Evolutionary conservation across 306 rosid species (phyloP).

Genomic region (Prinsepia uniflora): DNA sequence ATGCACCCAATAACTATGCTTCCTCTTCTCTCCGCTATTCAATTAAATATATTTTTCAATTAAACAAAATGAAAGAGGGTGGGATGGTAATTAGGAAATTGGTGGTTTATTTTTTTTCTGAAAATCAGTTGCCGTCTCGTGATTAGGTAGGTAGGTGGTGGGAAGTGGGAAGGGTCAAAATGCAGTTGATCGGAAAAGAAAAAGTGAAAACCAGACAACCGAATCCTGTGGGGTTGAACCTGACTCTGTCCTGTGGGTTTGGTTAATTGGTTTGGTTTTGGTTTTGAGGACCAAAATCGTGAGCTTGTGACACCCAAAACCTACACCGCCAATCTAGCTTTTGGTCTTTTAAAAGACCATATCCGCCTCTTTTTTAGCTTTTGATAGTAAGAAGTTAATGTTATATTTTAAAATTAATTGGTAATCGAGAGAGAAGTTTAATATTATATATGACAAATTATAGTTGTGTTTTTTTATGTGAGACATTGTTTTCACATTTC

Average conservation of each 20-base stretch:
- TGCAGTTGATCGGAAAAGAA: neutral
- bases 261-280: neutral
- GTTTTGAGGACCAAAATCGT: neutral
- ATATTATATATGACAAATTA: too few relatives aligned
- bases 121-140: neutral
- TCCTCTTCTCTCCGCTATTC: too few relatives aligned
- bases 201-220: conserved; percentile 8
- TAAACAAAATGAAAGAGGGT: neutral
- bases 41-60: too few relatives aligned
- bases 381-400: too few relatives aligned
- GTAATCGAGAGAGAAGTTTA: too few relatives aligned
- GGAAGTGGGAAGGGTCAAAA: neutral
- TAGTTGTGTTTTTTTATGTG: too few relatives aligned
- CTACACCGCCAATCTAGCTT: conserved; percentile 5
- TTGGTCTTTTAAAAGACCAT: neutral
- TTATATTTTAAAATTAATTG: too few relatives aligned
- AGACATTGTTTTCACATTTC: too few relatives aligned
- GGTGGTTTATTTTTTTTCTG: neutral
- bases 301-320: neutral
- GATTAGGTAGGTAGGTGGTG: conserved; percentile 1
- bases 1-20: too few relatives aligned
- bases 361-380: neutral
- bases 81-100: neutral
- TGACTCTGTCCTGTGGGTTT: neutral
- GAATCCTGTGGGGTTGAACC: conserved; percentile 15